phyloP scores from a whole-genome alignment of 176 grass and related monocot species.

The Tuctoria greenei region DNA sequence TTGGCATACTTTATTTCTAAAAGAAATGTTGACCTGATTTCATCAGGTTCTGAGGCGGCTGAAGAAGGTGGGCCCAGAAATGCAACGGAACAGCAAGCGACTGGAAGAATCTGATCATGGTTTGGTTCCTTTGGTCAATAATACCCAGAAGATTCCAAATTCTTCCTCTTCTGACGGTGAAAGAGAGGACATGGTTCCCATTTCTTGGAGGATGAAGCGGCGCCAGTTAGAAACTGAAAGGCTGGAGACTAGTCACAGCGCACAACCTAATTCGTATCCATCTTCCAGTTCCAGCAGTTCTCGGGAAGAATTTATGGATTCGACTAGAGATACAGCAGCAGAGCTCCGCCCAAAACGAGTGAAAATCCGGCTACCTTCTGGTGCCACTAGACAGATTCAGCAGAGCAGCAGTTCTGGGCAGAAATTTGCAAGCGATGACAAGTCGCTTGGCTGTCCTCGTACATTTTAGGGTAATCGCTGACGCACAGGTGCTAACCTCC shows the following conservation, averaged over 20 bases:
- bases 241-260: not conserved
- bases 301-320: slow-evolving; percentile 2
- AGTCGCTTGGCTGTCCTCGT: slow-evolving; percentile 32
- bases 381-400: slow-evolving; percentile 24
- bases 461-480: slow-evolving; percentile 37
- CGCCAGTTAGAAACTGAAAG: slow-evolving; percentile 29
- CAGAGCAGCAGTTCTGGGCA: slow-evolving; percentile 32
- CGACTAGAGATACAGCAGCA: slow-evolving; percentile 32
- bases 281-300: slow-evolving; percentile 29
- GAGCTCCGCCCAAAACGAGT: slow-evolving; percentile 45
- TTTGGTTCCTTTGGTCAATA: slow-evolving; percentile 6
- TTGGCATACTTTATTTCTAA: not conserved
- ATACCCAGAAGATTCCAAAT: slow-evolving; percentile 25
- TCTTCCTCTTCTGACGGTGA: slow-evolving; percentile 45
- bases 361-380: slow-evolving; percentile 42
- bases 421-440: slow-evolving; percentile 40
- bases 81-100: slow-evolving; percentile 14
- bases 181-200: slow-evolving; percentile 44
- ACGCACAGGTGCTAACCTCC: slow-evolving; percentile 43
- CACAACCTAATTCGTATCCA: slow-evolving; percentile 20
- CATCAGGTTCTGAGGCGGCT: slow-evolving; percentile 77
- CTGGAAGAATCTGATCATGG: slow-evolving; percentile 26
- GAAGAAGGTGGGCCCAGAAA: slow-evolving; percentile 67
- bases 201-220: slow-evolving; percentile 47
- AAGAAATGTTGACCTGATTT: slow-evolving; percentile 3